Evolutionary conservation across 306 rosid genomes (phyloP), one percentile per base, ranked within the genome.

Genomic region (Ceratonia siliqua): DNA sequence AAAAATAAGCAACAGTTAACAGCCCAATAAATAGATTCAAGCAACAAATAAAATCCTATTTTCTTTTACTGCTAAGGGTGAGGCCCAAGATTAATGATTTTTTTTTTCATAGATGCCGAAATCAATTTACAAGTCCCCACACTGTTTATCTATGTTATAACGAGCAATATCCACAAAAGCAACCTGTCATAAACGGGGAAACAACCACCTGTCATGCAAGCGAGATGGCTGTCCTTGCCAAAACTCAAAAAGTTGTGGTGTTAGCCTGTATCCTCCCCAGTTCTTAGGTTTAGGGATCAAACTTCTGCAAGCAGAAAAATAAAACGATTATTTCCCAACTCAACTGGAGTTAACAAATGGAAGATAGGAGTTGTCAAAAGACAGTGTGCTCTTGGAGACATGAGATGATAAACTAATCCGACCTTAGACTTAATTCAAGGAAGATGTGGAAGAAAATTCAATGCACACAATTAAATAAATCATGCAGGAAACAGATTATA

Each of bases 201-300:
- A 84, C 68, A 91, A 87, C 87, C 89, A 95, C 97, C 99, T 95
- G 98, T 95, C 99, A 72, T 95, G 99, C 86, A 92, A 81, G 75
- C 99, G 98, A 82, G 98, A 95, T 63, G 73, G 46, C 79, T 95
- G 99, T 70, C 99, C 99, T 83, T 89, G 99, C 98, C 99, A 92
- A 87, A 95, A 95, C 74, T 95, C 98, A 74, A 89, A 92, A 68
- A 82, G 78, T 81, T 79, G 85, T 42, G 99, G 99, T 41, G 81
- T 89, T 72, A 95, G 95, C 64, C 91, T 86, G 86, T 90, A 95
- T 79, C 99, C 99, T 81, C 99, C 99, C 99, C 99, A 95, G 78
- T 86, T 74, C 78, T 80, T 78, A 45, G 99, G 98, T 72, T 90
- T 90, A 41, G 99, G 96, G 75, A 95, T 90, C 85, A 85, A 46